A percentile compares a stretch with the other conserved stretches of the same genome.
Conservation (phyloP, 208 protist genomes). For the Leishmania guyanensis region DNA sequence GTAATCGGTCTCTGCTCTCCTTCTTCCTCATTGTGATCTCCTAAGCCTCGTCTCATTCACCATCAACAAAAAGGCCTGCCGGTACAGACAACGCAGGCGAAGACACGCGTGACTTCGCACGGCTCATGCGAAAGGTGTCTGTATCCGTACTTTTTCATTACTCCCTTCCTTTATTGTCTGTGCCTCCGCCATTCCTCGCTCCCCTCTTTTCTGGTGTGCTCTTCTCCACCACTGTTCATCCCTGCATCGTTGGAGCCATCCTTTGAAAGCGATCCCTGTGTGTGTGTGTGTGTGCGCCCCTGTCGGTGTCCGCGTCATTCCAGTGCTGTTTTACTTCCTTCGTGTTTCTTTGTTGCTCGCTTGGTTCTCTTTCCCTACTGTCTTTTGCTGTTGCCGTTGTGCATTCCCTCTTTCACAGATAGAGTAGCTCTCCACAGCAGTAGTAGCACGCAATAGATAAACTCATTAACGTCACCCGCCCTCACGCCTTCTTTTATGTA, state of each 20-base stretch:
- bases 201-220: neutral
- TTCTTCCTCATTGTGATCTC: neutral
- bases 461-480: neutral
- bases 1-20: neutral
- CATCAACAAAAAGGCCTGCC: neutral
- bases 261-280: neutral
- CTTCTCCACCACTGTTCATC: neutral
- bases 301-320: neutral
- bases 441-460: neutral
- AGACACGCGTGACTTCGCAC: neutral
- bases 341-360: neutral
- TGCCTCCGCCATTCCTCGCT: neutral
- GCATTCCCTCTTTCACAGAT: conserved; percentile 1
- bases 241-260: neutral
- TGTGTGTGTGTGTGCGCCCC: conserved; percentile 7
- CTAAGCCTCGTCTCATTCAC: neutral
- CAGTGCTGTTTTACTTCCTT: conserved; percentile 2
- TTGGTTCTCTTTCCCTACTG: neutral
- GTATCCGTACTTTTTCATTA: neutral
- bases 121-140: neutral
- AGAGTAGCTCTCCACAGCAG: neutral
- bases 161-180: neutral
- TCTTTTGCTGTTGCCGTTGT: neutral
- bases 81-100: neutral
- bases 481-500: neutral